Evolutionary conservation across 2,329 filamentous ascomycete species (phyloP).

Genomic region (Mariannaea elegans): DNA sequence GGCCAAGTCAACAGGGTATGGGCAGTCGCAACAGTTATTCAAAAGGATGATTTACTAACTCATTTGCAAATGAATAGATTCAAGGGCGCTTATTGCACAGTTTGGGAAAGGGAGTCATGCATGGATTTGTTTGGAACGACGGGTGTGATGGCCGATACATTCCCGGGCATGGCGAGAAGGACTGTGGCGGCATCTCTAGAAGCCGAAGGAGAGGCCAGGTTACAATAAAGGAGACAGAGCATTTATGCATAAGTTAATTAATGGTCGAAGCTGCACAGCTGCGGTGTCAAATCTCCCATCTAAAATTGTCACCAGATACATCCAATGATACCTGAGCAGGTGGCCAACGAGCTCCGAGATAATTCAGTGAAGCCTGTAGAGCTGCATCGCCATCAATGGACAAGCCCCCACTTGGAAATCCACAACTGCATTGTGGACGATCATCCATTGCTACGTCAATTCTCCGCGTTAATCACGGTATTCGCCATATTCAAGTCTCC

Average conservation of each 20-base stretch:
- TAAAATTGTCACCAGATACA: no score
- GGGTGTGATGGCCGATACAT: conserved; percentile 58
- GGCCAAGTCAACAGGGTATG: conserved; percentile 55
- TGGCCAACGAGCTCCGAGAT: no score
- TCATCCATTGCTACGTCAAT: not conserved
- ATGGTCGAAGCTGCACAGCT: no score
- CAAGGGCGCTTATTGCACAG: conserved; percentile 61
- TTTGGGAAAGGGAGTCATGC: conserved; percentile 61
- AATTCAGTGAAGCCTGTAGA: no score
- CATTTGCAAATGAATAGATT: conserved; percentile 39
- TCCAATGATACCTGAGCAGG: no score
- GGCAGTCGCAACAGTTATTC: not conserved
- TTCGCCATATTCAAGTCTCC: not conserved
- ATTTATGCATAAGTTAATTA: no score
- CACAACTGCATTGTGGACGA: not conserved
- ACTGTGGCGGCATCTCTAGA: conserved; percentile 45
- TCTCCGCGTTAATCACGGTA: not conserved
- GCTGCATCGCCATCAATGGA: no score
- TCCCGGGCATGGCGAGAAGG: conserved; percentile 58
- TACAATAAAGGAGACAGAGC: not conserved
- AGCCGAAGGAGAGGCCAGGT: not conserved
- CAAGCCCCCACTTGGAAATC: not conserved
- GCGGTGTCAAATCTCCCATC: no score
- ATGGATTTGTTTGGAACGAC: conserved; percentile 60
- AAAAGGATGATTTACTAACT: not conserved